Conservation (phyloP, 2,329 filamentous ascomycete genomes). For the Aspergillus oerlinghausenensis region DNA sequence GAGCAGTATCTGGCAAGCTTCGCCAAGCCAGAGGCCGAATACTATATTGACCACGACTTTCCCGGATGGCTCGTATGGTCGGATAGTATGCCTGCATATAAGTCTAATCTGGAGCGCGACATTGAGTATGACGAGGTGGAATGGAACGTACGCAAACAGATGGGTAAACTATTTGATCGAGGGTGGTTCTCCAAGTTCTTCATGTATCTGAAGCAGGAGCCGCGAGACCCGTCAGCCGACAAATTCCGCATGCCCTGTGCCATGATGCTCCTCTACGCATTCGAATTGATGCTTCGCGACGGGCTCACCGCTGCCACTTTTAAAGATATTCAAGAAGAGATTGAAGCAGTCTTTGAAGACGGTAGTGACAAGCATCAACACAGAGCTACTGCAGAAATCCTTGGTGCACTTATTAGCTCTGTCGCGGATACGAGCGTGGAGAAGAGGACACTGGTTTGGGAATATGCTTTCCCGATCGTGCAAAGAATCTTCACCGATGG, state of each 20-base stretch:
- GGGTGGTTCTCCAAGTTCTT: constrained; percentile 88
- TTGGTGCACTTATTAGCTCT: constrained; percentile 77
- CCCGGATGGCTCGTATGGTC: constrained; percentile 97
- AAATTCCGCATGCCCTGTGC: constrained; percentile 86
- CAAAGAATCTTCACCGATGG: constrained; percentile 83
- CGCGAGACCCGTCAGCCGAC: constrained; percentile 73
- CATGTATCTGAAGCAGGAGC: constrained; percentile 92
- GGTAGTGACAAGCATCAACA: constrained; percentile 98
- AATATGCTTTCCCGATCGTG: constrained; percentile 83
- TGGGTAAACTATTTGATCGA: constrained; percentile 73
- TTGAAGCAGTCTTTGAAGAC: constrained; percentile 75
- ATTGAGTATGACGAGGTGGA: constrained; percentile 81
- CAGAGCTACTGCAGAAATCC: constrained; percentile 87
- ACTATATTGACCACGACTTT: constrained; percentile 86
- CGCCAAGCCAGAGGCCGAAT: constrained; percentile 70
- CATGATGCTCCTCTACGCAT: constrained; percentile 80
- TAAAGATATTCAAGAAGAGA: constrained; percentile 80
- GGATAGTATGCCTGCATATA: constrained; percentile 75
- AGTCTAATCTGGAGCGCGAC: constrained; percentile 60
- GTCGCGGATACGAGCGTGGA: constrained; percentile 72
- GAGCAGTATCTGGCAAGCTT: constrained; percentile 73
- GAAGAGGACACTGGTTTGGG: constrained; percentile 74
- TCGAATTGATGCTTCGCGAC: constrained; percentile 77
- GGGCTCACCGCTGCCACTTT: constrained; percentile 73
- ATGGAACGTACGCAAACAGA: constrained; percentile 65